These are phyloP conservation scores for Calonectria crousiana DNA, from an alignment of 2,329 filamentous ascomycete species.

Conservation along the genomic window DNA sequence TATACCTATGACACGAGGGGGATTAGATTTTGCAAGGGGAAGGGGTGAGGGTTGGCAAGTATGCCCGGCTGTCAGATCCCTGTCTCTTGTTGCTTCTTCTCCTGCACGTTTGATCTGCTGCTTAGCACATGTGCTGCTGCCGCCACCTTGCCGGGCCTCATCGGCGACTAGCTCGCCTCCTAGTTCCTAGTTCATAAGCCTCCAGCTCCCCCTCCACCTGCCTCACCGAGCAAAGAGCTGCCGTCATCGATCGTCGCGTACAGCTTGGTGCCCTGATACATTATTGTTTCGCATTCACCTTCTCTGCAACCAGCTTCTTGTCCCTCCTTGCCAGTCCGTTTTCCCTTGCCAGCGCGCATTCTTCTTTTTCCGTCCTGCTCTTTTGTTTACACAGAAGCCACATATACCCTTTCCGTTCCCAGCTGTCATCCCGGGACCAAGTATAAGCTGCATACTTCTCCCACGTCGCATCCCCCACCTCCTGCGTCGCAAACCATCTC, in stretches of 20 bases:
- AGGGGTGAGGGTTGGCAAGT: not conserved
- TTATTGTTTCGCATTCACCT: not conserved
- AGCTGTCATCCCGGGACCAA: not conserved
- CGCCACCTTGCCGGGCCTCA: not conserved
- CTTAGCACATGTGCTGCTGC: not conserved
- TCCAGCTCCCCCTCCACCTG: not conserved
- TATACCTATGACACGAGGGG: not conserved
- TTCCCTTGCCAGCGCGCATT: not conserved
- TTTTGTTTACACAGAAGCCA: not conserved
- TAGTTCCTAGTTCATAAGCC: not conserved
- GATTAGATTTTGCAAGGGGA: not conserved
- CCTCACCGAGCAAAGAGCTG: not conserved
- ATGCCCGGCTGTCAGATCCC: not conserved
- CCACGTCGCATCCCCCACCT: conserved; percentile 23
- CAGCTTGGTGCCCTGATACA: not conserved
- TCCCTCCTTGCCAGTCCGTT: not conserved
- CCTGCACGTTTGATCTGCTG: conserved; percentile 8
- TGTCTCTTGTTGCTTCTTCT: not conserved
- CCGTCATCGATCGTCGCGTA: not conserved
- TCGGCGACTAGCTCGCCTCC: not conserved
- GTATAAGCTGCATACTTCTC: not conserved
- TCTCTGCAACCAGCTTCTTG: not conserved
- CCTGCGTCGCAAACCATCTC: not conserved
- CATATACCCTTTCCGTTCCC: conserved; percentile 14
- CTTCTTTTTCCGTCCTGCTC: conserved; percentile 17